Evolutionary conservation across 2,329 filamentous ascomycete genomes (phyloP).

Genomic region (Colletotrichum noveboracense): DNA sequence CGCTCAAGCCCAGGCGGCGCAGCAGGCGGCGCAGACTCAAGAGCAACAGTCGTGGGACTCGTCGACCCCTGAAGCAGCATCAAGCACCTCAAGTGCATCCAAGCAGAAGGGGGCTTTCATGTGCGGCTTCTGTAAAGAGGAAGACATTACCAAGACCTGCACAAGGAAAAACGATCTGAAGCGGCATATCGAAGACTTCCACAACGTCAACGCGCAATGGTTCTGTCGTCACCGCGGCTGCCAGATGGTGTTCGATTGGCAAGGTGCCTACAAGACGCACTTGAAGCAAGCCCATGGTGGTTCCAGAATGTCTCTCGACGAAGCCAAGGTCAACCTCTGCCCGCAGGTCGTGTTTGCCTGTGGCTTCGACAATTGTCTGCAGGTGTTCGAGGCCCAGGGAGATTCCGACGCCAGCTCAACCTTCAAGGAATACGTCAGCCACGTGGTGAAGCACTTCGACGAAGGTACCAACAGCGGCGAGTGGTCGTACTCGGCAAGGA

Average conservation of each 20-base stretch:
- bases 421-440: constrained; percentile 51
- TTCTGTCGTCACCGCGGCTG: constrained; percentile 49
- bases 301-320: constrained; percentile 44
- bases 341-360: constrained; percentile 54
- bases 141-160: constrained; percentile 45
- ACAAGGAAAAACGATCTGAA: constrained; percentile 54
- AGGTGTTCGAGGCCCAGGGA: constrained; percentile 47
- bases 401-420: constrained; percentile 42
- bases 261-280: constrained; percentile 52
- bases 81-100: constrained; percentile 26
- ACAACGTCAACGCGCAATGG: constrained; percentile 52
- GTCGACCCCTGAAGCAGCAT: constrained; percentile 26
- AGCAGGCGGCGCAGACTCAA: constrained; percentile 3
- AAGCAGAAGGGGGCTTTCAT: constrained; percentile 45
- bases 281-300: constrained; percentile 49
- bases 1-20: constrained; percentile 13
- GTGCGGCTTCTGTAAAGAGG: constrained; percentile 47
- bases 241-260: constrained; percentile 51
- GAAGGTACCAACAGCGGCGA: constrained; percentile 42
- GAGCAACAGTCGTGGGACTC: constrained; percentile 16
- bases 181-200: constrained; percentile 53
- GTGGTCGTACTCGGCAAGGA: constrained; percentile 49
- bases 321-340: constrained; percentile 48
- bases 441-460: constrained; percentile 53
- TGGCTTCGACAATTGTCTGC: constrained; percentile 48